Conservation (phyloP, 2,329 filamentous ascomycete species). For the Blastomyces percursus region DNA sequence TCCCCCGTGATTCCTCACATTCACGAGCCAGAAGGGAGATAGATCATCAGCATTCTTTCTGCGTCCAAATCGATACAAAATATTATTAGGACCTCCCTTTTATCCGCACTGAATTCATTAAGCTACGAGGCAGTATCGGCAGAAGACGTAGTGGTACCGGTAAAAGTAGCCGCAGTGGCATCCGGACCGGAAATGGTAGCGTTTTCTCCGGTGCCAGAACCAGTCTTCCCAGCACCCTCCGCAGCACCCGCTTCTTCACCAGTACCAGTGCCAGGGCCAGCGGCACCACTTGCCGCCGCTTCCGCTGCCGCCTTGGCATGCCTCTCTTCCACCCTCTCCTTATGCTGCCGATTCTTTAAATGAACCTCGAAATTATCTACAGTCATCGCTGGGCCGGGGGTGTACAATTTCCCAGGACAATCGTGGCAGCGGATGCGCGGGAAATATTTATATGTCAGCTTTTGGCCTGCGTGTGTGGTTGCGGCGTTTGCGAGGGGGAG, state of each 20-base stretch:
- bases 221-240: background rate
- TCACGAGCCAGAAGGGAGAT: background rate
- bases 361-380: slow-evolving; percentile 90
- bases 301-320: slow-evolving; percentile 21
- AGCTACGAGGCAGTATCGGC: background rate
- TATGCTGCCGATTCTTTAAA: slow-evolving; percentile 71
- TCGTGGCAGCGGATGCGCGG: slow-evolving; percentile 86
- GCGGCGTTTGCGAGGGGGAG: slow-evolving; percentile 42
- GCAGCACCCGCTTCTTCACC: background rate
- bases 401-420: slow-evolving; percentile 89
- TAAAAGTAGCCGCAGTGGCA: background rate
- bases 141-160: background rate
- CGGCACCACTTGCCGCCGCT: background rate
- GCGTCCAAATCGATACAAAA: background rate
- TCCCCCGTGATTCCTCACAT: background rate
- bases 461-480: slow-evolving; percentile 43
- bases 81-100: background rate
- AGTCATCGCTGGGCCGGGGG: slow-evolving; percentile 71
- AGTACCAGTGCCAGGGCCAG: background rate
- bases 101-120: background rate
- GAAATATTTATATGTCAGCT: slow-evolving; percentile 69
- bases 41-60: too few relatives aligned
- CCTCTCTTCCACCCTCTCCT: slow-evolving; percentile 54
- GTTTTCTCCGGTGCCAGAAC: background rate
- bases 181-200: background rate